Base-by-base conservation (phyloP, 2,329 filamentous ascomycete species). In the Aspergillus tubingensis region DNA sequence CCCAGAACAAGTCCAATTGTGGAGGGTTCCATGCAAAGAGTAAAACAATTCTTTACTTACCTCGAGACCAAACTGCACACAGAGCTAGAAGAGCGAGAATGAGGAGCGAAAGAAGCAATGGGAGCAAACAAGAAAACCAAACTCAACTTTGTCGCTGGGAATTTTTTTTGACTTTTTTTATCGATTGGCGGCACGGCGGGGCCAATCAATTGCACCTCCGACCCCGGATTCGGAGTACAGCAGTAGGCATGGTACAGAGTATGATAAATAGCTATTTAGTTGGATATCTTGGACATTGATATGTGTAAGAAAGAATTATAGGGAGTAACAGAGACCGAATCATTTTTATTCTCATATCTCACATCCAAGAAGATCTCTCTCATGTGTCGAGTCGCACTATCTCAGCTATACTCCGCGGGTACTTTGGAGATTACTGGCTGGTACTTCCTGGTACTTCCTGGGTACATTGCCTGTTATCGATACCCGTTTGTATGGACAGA, bases 171-270 rank as follows among this genome's bases (percentile, higher is more conserved):
- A 17, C 23, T 51, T 57, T 43, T 32, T 56, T 62, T 62, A 61
- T 58, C 56, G 50, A 52, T 44, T 59, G 56, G 58, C 65, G 59
- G 65, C 32, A 13, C 32, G 56, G 57, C 55, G 54, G 65, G 47
- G 47, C 47, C 47, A 49, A 27, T 49, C 47, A 44, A 44, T 21
- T 10, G 41, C 41, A 53, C 44, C 62, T 63, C 58, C 62, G 62
- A 60, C 65, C 62, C 64, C 64, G 64, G 64, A 66, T 63, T 63
- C 51, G 62, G 62, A 61, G 56, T 27, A 13, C 19, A 38, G 49
- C 32, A 36, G 32, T 5, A 5, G 27, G 11, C 32, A 36, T 13
- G 2, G 32, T 36, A 15, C 32, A 36, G 27, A 7, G 8, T 36
- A 13, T 19, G 1, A 15, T 36, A 1, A 6, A 13, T 36, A 36